Percentiles rank a stretch among this genome's conserved stretches.
These are phyloP conservation scores for Dictyostelium capitatum DNA, from an alignment of 78 protist genomes.

Conservation along the genomic window DNA sequence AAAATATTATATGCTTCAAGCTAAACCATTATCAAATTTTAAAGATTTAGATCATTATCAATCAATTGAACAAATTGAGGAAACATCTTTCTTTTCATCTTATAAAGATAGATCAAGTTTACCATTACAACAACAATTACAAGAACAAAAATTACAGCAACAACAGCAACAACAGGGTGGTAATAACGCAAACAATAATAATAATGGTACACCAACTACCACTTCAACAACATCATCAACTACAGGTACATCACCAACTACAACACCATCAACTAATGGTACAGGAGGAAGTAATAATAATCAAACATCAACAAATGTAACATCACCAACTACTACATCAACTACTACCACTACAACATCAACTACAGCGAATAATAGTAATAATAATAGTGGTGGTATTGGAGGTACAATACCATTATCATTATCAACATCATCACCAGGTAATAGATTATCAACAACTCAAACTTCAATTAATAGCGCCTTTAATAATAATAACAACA, in stretches of 20 bases:
- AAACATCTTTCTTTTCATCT: conserved; percentile 61
- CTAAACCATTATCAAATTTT: conserved; percentile 72
- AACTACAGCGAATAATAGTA: not conserved
- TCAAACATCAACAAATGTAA: not conserved
- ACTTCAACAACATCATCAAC: not conserved
- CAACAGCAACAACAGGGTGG: not conserved
- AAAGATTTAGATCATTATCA: conserved; percentile 62
- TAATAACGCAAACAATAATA: not conserved
- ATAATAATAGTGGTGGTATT: not conserved
- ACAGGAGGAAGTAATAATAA: not conserved
- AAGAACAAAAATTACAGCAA: conserved; percentile 2
- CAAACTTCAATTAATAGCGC: not conserved
- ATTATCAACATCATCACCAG: not conserved
- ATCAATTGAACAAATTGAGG: conserved; percentile 67
- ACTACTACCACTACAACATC: not conserved
- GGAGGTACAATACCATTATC: not conserved
- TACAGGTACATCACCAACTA: not conserved
- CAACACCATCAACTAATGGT: not conserved
- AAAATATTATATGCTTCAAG: conserved; percentile 80
- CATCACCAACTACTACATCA: not conserved
- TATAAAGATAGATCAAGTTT: conserved; percentile 56
- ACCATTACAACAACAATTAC: conserved; percentile 23
- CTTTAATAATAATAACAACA: not conserved
- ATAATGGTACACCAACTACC: not conserved
- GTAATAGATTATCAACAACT: not conserved